phyloP scores from a whole-genome alignment of 208 protist genomes.

The Leishmania amazonensis region DNA sequence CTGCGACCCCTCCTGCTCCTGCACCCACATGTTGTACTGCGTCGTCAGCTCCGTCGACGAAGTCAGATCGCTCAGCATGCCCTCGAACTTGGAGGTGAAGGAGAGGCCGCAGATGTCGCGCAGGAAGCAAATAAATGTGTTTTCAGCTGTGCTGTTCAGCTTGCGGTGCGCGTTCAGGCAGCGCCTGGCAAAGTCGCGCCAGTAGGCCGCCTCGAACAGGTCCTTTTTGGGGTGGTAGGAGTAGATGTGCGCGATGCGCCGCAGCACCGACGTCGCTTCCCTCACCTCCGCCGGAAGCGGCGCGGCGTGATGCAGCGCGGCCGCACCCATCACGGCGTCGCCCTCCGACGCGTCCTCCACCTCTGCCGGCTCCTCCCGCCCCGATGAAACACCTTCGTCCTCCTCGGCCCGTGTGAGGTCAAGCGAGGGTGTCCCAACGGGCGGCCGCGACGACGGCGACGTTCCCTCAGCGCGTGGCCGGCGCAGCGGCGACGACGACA shows the following conservation, averaged over 20 bases:
- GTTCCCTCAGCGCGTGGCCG: conserved; percentile 18
- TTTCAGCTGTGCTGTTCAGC: conserved; percentile 85
- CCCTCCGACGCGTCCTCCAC: not conserved
- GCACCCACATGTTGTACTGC: conserved; percentile 46
- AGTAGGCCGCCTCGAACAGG: conserved; percentile 97
- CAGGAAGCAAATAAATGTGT: conserved; percentile 91
- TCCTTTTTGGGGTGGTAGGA: conserved; percentile 93
- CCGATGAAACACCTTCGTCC: not conserved
- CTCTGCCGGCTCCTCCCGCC: not conserved
- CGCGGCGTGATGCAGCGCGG: conserved; percentile 23
- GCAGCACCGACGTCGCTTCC: conserved; percentile 36
- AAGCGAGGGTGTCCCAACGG: not conserved
- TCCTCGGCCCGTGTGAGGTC: not conserved
- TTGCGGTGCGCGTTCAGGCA: conserved; percentile 87
- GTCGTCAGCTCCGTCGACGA: conserved; percentile 41
- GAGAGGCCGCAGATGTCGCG: conserved; percentile 93
- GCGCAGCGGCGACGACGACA: conserved; percentile 2
- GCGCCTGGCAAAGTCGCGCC: conserved; percentile 93
- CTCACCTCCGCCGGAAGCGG: conserved; percentile 24
- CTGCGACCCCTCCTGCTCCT: not conserved
- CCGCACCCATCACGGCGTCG: conserved; percentile 3
- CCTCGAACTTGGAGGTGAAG: conserved; percentile 96
- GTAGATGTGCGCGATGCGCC: conserved; percentile 77
- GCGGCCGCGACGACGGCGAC: not conserved
- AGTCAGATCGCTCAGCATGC: conserved; percentile 89